phyloP scores from a whole-genome alignment of 257 asterid genomes.

The Salvia hispanica region DNA sequence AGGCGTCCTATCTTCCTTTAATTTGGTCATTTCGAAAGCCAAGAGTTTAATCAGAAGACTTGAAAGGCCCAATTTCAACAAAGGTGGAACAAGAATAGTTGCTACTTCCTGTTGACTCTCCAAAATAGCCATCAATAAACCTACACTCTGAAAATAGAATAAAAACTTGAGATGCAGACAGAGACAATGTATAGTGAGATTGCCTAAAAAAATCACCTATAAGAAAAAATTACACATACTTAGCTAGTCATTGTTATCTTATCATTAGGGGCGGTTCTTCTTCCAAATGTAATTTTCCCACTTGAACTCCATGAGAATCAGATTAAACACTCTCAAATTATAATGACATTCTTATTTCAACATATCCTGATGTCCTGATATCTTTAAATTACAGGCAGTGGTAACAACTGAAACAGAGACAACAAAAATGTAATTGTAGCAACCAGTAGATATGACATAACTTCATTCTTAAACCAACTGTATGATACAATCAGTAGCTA shows the following conservation, averaged over 20 bases:
- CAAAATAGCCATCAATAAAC: conserved; percentile 66
- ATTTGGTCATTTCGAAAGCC: conserved; percentile 70
- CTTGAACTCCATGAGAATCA: conserved; percentile 25
- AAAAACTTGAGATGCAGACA: conserved; percentile 28
- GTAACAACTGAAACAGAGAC: conserved; percentile 13
- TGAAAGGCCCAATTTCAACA: conserved; percentile 67
- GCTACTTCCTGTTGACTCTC: conserved; percentile 63
- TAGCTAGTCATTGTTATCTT: neutral
- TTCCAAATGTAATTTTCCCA: conserved; percentile 16
- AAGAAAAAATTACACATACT: neutral
- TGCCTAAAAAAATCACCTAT: conserved; percentile 18
- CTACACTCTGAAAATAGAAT: conserved; percentile 65
- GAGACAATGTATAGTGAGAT: conserved; percentile 24
- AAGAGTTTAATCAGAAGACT: conserved; percentile 65
- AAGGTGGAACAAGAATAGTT: conserved; percentile 60
- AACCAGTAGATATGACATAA: neutral
- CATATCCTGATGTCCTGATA: conserved; percentile 1
- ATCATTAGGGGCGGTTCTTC: conserved; percentile 4
- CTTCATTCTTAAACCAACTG: neutral
- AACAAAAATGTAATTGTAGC: neutral
- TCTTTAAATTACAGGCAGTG: neutral
- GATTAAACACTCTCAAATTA: neutral
- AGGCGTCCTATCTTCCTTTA: conserved; percentile 57
- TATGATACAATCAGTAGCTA: conserved; percentile 16
- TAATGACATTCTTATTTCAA: neutral